Base-by-base conservation (phyloP, 2,329 filamentous ascomycete genomes). In the Fusarium compactum region DNA sequence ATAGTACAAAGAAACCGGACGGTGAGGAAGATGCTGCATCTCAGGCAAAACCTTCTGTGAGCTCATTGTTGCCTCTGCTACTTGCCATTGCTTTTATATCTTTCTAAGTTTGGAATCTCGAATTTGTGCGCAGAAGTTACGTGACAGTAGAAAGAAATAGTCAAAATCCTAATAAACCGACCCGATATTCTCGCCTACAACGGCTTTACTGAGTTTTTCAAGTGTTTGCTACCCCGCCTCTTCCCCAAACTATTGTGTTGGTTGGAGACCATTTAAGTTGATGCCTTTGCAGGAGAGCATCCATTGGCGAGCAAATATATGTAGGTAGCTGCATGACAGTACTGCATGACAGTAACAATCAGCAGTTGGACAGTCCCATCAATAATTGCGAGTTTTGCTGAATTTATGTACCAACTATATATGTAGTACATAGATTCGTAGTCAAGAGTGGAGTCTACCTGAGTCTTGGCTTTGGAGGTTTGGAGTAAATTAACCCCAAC, bases 1-100 rank as follows among this genome's bases (percentile, higher is more conserved):
- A 22, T n/a, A 43, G 30, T 12, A 29, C 54, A 41, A 51, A n/a
- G 34, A 43, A 40, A 8, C 25, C 41, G 14, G 50, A 40, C 9
- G 56, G 45, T 8, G 58, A 73, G 14, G 61, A 69, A 24, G 70
- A 73, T 18, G n/a, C 47, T 40, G 46, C 70, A 40, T 41, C 29
- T 47, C 53, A 58, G 43, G 15, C 44, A n/a, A 69, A 51, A 2
- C 46, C 58, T 5, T 46, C 50, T 6, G 16, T 61, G 22, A 20
- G 55, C 38, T 57, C 56, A 9, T 32, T 67, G 2, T 47, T 73
- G 30, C 52, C 65, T 24, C 38, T 73, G 50, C 20, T 71, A 34
- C 50, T 69, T 11, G 43, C 43, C 44, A 45, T 67, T 20, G 34
- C 58, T 34, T 71, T 59, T 22, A 62, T 53, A 45, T 56, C 62